These are phyloP conservation scores for Gymnopus androsaceus DNA, from an alignment of 1,284 basidiomycete genomes.

Conservation along the genomic window DNA sequence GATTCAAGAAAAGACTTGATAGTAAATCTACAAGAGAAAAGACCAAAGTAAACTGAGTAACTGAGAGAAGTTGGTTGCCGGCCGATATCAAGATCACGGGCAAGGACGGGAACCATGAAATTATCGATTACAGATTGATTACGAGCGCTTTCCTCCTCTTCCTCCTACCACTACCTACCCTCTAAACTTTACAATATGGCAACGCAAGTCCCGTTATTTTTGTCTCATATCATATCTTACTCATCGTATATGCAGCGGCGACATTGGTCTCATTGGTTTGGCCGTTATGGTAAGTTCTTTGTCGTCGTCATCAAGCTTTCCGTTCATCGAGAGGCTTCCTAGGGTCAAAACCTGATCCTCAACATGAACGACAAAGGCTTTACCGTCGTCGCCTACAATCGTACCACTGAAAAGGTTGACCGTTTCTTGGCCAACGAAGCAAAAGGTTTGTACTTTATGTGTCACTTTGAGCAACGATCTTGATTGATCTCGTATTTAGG, in stretches of 20 bases:
- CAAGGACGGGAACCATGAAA: no score
- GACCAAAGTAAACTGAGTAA: neutral
- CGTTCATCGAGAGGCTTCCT: slow-evolving; percentile 18
- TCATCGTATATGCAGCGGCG: slow-evolving; percentile 55
- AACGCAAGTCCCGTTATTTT: slow-evolving; percentile 33
- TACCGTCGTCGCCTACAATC: slow-evolving; percentile 96
- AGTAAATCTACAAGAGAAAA: neutral
- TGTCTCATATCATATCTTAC: slow-evolving; percentile 11
- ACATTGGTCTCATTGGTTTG: slow-evolving; percentile 92
- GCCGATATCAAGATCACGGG: neutral
- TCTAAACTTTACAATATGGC: slow-evolving; percentile 36
- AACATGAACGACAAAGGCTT: slow-evolving; percentile 99
- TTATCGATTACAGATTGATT: no score
- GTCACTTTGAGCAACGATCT: neutral
- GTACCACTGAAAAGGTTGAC: slow-evolving; percentile 96
- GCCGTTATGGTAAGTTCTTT: slow-evolving; percentile 85
- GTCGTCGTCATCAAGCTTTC: slow-evolving; percentile 18
- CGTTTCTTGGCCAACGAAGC: slow-evolving; percentile 95
- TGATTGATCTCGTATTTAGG: slow-evolving; percentile 49
- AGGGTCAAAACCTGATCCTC: slow-evolving; percentile 96
- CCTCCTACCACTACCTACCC: slow-evolving; percentile 25
- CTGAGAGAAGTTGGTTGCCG: no score
- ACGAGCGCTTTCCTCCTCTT: slow-evolving; percentile 22
- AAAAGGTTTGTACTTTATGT: slow-evolving; percentile 67
- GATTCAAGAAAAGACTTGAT: no score